Evolutionary conservation across 225 moss, liverwort and hornwort genomes (phyloP).

Genomic region (Polytrichum commune): DNA sequence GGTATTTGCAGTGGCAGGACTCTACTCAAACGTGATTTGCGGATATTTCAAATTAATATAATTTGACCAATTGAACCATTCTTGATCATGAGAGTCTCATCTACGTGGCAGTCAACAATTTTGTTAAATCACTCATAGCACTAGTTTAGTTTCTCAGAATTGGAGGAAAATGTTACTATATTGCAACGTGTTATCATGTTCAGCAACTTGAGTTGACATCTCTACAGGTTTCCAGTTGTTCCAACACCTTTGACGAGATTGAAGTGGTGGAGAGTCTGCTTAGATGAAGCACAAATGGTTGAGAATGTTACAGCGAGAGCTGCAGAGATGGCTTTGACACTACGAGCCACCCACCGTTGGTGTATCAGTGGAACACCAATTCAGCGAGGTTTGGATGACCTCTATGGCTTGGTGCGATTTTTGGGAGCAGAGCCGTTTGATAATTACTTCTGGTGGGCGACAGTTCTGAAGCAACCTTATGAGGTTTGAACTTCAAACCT

Average conservation of each 20-base stretch:
- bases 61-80: too few relatives aligned
- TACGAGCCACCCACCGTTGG: conserved; percentile 83
- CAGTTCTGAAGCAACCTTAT: conserved; percentile 79
- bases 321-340: conserved; percentile 87
- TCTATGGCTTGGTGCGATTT: conserved; percentile 84
- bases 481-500: conserved; percentile 43
- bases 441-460: conserved; percentile 67
- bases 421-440: conserved; percentile 84
- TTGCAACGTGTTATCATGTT: background rate
- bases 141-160: too few relatives aligned
- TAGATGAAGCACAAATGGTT: conserved; percentile 99
- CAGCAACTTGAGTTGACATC: background rate
- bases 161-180: background rate
- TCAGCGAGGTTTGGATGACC: conserved; percentile 92
- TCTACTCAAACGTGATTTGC: too few relatives aligned
- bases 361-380: conserved; percentile 96
- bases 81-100: too few relatives aligned
- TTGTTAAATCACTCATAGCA: too few relatives aligned
- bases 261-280: conserved; percentile 93
- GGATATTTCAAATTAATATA: too few relatives aligned
- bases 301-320: conserved; percentile 68
- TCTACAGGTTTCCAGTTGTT: conserved; percentile 77
- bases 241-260: conserved; percentile 87
- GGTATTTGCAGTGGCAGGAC: conserved; percentile 33
- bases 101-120: too few relatives aligned